Evolutionary conservation across 495 filamentous ascomycete genomes (phyloP), one percentile per base, ranked within the genome.

Genomic region (Neurospora sublineolata): DNA sequence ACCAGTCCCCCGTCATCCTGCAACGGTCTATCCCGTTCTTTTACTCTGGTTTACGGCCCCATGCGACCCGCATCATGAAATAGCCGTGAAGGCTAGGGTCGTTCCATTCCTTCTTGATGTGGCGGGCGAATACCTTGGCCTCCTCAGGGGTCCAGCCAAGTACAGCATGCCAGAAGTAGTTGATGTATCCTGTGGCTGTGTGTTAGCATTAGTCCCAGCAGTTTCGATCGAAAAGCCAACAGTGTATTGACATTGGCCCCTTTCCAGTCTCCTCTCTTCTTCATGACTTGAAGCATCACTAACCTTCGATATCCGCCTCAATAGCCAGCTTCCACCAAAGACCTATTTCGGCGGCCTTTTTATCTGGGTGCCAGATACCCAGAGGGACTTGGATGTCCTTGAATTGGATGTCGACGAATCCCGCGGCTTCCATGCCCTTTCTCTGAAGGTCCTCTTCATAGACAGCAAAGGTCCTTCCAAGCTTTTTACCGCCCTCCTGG

Each of bases 321-420:
- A 27, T 79, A 71, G 27, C 79, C 77, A 75, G 60, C 64, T 69
- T 44, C 46, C 76, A 76, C 67, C 73, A 77, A 68, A 37, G 33
- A 23, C 79, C 77, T 36, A 86, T 75, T 73, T 86, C 81, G 70
- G 84, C 86, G 67, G 84, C 60, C 37, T 80, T 79, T 83, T 84
- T 86, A 5, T 80, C 77, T 10, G 80, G 20, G 12, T 39, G 30
- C 69, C 71, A 72, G 9, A 38, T 20, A n/a, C 71, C 71, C 1
- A 70, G 5, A 8, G 71, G 68, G 37, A 46, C 1, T 11, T 46
- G n/a, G 20, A 77, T 74, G n/a, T 75, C 74, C 9, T 67, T 70
- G n/a, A 70, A 74, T 4, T 46, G n/a, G 1, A 46, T 46, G 20
- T 46, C 42, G 9, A 46, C 42, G 10, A 46, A 46, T 46, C 42